Conservation (phyloP, 116 monocot species). For the Thalassia testudinum region DNA sequence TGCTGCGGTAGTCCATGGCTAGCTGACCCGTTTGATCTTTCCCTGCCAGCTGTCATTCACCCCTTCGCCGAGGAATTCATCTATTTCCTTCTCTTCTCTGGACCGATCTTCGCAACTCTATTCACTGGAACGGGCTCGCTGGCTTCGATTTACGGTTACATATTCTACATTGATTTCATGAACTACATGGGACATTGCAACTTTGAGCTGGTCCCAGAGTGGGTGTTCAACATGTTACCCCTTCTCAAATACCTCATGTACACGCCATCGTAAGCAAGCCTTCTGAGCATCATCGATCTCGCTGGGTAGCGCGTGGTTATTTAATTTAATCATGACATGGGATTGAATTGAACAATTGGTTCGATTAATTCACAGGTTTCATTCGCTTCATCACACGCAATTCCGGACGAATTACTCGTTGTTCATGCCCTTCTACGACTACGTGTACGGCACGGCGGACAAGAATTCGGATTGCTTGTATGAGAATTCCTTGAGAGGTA, state of each 20-base stretch:
- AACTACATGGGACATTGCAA: slow-evolving; percentile 89
- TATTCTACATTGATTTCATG: slow-evolving; percentile 77
- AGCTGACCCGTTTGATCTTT: slow-evolving; percentile 1
- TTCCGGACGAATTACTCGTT: slow-evolving; percentile 33
- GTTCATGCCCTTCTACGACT: slow-evolving; percentile 43
- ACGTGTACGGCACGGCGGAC: slow-evolving; percentile 32
- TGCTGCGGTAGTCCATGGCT: no score
- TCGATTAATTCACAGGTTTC: slow-evolving; percentile 14
- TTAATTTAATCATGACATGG: no score
- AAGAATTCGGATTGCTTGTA: slow-evolving; percentile 15
- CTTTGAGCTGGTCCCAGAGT: slow-evolving; percentile 67
- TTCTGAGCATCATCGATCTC: neutral
- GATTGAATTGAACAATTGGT: neutral
- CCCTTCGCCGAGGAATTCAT: slow-evolving; percentile 65
- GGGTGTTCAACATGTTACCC: slow-evolving; percentile 49
- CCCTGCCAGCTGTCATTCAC: slow-evolving; percentile 63
- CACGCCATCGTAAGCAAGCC: slow-evolving; percentile 68
- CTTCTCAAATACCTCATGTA: slow-evolving; percentile 78
- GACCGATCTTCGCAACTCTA: slow-evolving; percentile 22
- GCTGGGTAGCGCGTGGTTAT: neutral
- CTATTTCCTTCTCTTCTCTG: slow-evolving; percentile 51
- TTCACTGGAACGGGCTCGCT: slow-evolving; percentile 24
- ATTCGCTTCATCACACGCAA: slow-evolving; percentile 38
- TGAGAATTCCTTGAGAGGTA: slow-evolving; percentile 8
- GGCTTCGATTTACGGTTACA: slow-evolving; percentile 8